Conservation (phyloP, 1,139 yeast species). For the Arxiozyma slooffiae region DNA sequence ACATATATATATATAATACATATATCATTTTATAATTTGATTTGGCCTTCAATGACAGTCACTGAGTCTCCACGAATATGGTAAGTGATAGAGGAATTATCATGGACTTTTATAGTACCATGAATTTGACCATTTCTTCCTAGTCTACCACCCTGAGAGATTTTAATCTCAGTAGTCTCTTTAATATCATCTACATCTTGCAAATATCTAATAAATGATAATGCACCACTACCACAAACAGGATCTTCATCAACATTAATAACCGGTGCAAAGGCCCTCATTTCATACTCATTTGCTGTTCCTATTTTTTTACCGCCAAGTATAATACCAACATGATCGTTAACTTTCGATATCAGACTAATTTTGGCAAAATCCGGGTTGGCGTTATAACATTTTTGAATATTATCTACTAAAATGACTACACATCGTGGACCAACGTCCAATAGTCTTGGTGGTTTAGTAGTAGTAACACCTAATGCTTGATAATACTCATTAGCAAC, state of each 20-base stretch:
- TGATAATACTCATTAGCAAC: constrained; percentile 16
- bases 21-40: background rate
- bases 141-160: constrained; percentile 34
- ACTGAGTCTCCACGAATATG: constrained; percentile 32
- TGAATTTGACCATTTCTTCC: constrained; percentile 32
- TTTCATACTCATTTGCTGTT: constrained; percentile 20
- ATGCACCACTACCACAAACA: constrained; percentile 44
- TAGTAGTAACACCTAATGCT: constrained; percentile 21
- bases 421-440: constrained; percentile 40
- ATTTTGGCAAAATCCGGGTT: constrained; percentile 30
- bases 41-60: constrained; percentile 31
- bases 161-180: constrained; percentile 16
- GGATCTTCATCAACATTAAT: constrained; percentile 39
- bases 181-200: constrained; percentile 18
- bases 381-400: constrained; percentile 29
- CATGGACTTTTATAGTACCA: constrained; percentile 19
- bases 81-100: constrained; percentile 13
- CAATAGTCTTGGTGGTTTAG: constrained; percentile 22
- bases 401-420: constrained; percentile 29
- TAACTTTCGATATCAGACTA: constrained; percentile 13
- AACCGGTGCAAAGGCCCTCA: constrained; percentile 37
- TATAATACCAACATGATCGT: constrained; percentile 32
- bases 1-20: too few relatives aligned
- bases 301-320: constrained; percentile 33
- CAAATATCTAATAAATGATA: constrained; percentile 30